A percentile compares a stretch with the other conserved stretches of the same genome.
Conservation (phyloP, 352 stramenopile species). For the Plasmopara muralis region DNA sequence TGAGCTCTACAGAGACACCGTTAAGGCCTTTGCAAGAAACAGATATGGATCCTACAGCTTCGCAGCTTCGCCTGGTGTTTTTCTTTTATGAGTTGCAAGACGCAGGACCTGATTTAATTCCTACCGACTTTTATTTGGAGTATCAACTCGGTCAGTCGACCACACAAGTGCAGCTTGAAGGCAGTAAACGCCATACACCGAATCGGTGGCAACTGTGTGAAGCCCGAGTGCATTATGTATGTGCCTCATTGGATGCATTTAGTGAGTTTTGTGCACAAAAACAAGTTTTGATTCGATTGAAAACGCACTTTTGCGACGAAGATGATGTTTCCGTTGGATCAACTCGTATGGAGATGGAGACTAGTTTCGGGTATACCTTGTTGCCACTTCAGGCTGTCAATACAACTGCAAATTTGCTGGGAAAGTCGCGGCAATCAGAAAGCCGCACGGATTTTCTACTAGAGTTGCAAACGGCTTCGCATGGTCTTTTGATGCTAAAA, state of each 20-base stretch:
- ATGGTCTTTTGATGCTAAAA: constrained; percentile 66
- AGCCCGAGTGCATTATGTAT: constrained; percentile 58
- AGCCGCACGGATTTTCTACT: constrained; percentile 56
- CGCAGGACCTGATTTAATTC: constrained; percentile 37
- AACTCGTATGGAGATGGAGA: constrained; percentile 8
- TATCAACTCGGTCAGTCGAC: constrained; percentile 71
- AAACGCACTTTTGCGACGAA: constrained; percentile 17
- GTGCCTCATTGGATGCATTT: constrained; percentile 59
- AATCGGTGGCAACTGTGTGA: constrained; percentile 83
- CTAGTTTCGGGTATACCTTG: constrained; percentile 48
- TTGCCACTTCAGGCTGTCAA: constrained; percentile 50
- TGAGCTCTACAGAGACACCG: constrained; percentile 1
- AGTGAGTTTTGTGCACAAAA: constrained; percentile 61
- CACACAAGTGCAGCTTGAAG: constrained; percentile 53
- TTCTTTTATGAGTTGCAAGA: constrained; percentile 85
- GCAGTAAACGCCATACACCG: constrained; percentile 69
- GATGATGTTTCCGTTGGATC: background rate
- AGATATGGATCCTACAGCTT: constrained; percentile 67
- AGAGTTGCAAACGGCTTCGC: constrained; percentile 50
- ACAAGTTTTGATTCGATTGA: constrained; percentile 64
- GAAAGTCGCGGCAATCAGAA: constrained; percentile 42
- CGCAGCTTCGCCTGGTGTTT: constrained; percentile 61
- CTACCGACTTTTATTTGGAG: constrained; percentile 68
- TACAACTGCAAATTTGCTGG: constrained; percentile 51
- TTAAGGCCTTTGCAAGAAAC: constrained; percentile 18